Percentiles rank a stretch among this genome's conserved stretches.
These are phyloP conservation scores for Tuber brumale DNA, from an alignment of 495 filamentous ascomycete genomes.

Conservation along the genomic window DNA sequence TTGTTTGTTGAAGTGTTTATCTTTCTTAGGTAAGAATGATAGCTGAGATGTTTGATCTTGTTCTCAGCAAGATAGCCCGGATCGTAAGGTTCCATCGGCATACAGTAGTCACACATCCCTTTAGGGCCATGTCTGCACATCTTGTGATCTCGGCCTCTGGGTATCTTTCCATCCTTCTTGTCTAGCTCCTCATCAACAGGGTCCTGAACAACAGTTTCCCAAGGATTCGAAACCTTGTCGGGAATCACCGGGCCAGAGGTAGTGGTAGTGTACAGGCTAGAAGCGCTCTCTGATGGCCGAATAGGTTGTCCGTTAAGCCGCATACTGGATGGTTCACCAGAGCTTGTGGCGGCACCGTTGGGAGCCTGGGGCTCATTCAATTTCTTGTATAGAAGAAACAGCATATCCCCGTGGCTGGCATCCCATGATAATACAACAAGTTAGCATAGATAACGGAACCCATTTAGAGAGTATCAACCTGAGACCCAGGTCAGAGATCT, in stretches of 20 bases:
- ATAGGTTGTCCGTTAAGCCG: slow-evolving; percentile 75
- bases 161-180: slow-evolving; percentile 87
- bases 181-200: slow-evolving; percentile 78
- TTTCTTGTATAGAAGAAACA: slow-evolving; percentile 74
- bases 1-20: slow-evolving; percentile 95
- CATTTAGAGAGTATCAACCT: slow-evolving; percentile 50
- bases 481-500: slow-evolving; percentile 55
- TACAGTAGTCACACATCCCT: slow-evolving; percentile 99
- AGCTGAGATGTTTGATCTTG: slow-evolving; percentile 97
- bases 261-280: slow-evolving; percentile 56
- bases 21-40: slow-evolving; percentile 90
- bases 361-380: slow-evolving; percentile 26
- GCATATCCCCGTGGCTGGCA: slow-evolving; percentile 76
- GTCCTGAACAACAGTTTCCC: slow-evolving; percentile 86
- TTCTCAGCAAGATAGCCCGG: slow-evolving; percentile 78
- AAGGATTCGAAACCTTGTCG: slow-evolving; percentile 63
- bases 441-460: not conserved
- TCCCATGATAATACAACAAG: slow-evolving; percentile 21
- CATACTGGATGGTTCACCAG: slow-evolving; percentile 34
- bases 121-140: slow-evolving; percentile 95
- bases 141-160: slow-evolving; percentile 63
- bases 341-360: slow-evolving; percentile 40
- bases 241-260: slow-evolving; percentile 43
- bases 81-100: slow-evolving; percentile 93
- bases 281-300: slow-evolving; percentile 58